phyloP scores from a whole-genome alignment of 768 basidiomycete species.

The Lactarius hatsudake region DNA sequence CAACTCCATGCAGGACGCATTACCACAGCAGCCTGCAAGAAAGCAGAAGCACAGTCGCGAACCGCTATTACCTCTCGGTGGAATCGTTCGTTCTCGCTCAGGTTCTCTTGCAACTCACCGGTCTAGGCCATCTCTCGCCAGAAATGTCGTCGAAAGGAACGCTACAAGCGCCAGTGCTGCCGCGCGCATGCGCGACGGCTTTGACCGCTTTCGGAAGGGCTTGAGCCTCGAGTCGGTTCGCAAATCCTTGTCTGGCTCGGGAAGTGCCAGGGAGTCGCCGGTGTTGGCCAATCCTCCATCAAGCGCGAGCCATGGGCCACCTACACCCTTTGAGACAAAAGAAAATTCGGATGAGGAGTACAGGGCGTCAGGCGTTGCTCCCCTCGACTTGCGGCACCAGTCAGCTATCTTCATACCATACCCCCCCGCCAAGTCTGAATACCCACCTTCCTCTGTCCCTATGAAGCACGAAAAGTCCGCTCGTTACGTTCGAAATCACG shows the following conservation, averaged over 20 bases:
- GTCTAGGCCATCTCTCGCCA: constrained; percentile 29
- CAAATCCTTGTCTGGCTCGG: constrained; percentile 29
- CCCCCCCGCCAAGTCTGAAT: constrained; percentile 27
- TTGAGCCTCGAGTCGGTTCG: constrained; percentile 38
- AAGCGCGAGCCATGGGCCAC: constrained; percentile 10
- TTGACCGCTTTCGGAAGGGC: constrained; percentile 58
- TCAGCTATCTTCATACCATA: constrained; percentile 21
- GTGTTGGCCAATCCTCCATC: constrained; percentile 24
- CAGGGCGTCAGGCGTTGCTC: constrained; percentile 18
- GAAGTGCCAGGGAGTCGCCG: constrained; percentile 22
- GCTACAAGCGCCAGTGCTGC: constrained; percentile 31
- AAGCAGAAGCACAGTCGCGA: constrained; percentile 64
- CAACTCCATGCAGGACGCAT: constrained; percentile 33
- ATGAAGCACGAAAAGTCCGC: constrained; percentile 35
- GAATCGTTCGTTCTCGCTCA: constrained; percentile 28
- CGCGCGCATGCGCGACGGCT: constrained; percentile 51
- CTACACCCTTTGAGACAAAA: constrained; percentile 24
- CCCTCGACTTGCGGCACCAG: constrained; percentile 17
- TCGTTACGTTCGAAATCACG: constrained; percentile 52
- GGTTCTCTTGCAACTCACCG: constrained; percentile 30
- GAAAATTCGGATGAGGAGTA: constrained; percentile 23
- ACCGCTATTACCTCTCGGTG: constrained; percentile 62
- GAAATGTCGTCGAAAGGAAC: constrained; percentile 33
- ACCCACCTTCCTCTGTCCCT: constrained; percentile 37
- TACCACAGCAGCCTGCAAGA: constrained; percentile 37